These are phyloP conservation scores for Amanita inopinata DNA, from an alignment of 768 basidiomycete genomes.

Conservation along the genomic window DNA sequence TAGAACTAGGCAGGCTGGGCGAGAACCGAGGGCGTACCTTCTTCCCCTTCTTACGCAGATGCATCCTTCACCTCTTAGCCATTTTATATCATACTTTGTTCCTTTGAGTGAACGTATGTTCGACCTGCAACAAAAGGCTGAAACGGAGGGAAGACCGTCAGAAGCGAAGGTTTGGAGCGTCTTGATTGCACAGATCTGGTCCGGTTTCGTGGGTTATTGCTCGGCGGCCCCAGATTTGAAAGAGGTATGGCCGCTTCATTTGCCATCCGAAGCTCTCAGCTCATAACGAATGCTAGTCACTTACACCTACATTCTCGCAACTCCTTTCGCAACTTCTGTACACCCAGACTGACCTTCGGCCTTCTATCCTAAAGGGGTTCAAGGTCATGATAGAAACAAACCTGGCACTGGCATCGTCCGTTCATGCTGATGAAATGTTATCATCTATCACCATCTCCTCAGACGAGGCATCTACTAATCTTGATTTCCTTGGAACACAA, in stretches of 20 bases:
- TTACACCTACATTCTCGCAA: slow-evolving; percentile 72
- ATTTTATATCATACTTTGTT: slow-evolving; percentile 87
- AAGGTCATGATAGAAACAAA: slow-evolving; percentile 80
- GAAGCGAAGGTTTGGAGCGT: slow-evolving; percentile 97
- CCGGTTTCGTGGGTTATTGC: slow-evolving; percentile 86
- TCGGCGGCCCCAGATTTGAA: slow-evolving; percentile 67
- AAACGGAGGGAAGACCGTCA: slow-evolving; percentile 57
- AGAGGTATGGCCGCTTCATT: slow-evolving; percentile 33
- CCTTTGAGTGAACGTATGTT: slow-evolving; percentile 93
- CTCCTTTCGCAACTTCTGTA: slow-evolving; percentile 93
- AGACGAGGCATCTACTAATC: slow-evolving; percentile 53
- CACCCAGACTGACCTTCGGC: slow-evolving; percentile 74
- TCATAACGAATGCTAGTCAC: slow-evolving; percentile 35
- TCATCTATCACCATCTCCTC: slow-evolving; percentile 29
- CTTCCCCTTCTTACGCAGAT: slow-evolving; percentile 78
- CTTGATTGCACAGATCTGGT: slow-evolving; percentile 89
- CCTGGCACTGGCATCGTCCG: slow-evolving; percentile 36
- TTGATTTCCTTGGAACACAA: slow-evolving; percentile 65
- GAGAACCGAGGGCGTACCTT: slow-evolving; percentile 84
- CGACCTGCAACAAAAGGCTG: slow-evolving; percentile 73
- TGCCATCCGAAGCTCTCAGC: not conserved
- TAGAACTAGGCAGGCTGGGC: slow-evolving; percentile 46
- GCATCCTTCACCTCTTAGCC: slow-evolving; percentile 71
- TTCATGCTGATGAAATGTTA: slow-evolving; percentile 18
- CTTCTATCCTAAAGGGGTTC: slow-evolving; percentile 73